Evolutionary conservation across 768 basidiomycete species (phyloP).

Genomic region (Strobilomyces dryophilus): DNA sequence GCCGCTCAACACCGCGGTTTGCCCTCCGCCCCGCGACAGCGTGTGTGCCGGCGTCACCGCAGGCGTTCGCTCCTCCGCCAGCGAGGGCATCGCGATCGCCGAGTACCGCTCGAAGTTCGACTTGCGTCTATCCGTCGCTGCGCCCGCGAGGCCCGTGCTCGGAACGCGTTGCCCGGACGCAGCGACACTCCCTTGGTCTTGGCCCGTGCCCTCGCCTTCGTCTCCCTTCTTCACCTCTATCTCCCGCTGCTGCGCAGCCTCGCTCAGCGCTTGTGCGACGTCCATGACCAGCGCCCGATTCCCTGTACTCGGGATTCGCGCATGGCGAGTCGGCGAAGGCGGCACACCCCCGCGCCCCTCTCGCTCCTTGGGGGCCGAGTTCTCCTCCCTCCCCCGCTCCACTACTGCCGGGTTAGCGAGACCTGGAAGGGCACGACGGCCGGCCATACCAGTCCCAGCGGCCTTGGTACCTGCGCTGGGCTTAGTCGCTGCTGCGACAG

Average conservation of each 20-base stretch:
- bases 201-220: neutral
- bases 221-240: neutral
- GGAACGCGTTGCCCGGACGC: constrained; percentile 6
- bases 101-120: constrained; percentile 69
- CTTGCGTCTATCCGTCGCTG: constrained; percentile 52
- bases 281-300: constrained; percentile 76
- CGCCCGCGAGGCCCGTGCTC: constrained; percentile 9
- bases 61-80: constrained; percentile 67
- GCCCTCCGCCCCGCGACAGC: constrained; percentile 34
- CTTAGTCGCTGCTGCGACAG: neutral
- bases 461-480: constrained; percentile 7
- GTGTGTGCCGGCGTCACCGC: constrained; percentile 51
- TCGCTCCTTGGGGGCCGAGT: constrained; percentile 16
- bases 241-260: constrained; percentile 25
- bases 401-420: constrained; percentile 19
- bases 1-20: constrained; percentile 1
- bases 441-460: constrained; percentile 29
- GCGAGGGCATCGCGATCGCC: constrained; percentile 54
- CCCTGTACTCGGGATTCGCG: constrained; percentile 64
- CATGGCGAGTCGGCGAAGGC: constrained; percentile 39
- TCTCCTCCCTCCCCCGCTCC: neutral
- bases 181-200: neutral
- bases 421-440: constrained; percentile 42
- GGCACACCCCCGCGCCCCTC: constrained; percentile 13
- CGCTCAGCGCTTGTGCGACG: constrained; percentile 58